These are phyloP conservation scores for Arthrobotrys iridis DNA, from an alignment of 2,329 filamentous ascomycete genomes.

Conservation along the genomic window DNA sequence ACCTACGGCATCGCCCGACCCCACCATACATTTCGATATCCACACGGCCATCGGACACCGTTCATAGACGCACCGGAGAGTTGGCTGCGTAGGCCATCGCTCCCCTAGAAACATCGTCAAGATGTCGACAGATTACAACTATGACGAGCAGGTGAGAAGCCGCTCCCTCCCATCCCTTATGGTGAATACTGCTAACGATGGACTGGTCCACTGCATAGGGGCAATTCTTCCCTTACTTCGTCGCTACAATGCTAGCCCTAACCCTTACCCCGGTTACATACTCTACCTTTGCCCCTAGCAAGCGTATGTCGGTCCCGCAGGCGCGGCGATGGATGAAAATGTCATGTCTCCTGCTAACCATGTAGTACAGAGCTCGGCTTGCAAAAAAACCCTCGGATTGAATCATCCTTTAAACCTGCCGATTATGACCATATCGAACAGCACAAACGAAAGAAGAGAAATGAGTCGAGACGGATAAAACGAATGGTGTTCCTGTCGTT, in stretches of 20 bases:
- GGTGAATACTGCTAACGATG: constrained; percentile 43
- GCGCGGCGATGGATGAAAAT: background rate
- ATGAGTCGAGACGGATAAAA: constrained; percentile 88
- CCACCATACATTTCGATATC: constrained; percentile 31
- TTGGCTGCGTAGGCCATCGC: constrained; percentile 44
- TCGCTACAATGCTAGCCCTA: constrained; percentile 86
- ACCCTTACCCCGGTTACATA: constrained; percentile 92
- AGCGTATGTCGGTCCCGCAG: constrained; percentile 64
- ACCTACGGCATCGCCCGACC: constrained; percentile 21
- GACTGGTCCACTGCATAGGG: constrained; percentile 67
- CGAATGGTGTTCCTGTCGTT: constrained; percentile 72
- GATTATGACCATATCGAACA: constrained; percentile 84
- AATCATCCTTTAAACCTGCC: constrained; percentile 78
- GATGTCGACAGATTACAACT: constrained; percentile 96
- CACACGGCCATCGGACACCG: constrained; percentile 32
- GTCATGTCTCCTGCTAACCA: background rate
- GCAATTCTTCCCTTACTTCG: constrained; percentile 99
- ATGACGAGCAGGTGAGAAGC: constrained; percentile 82
- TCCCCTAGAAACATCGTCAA: constrained; percentile 61
- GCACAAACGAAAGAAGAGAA: constrained; percentile 85
- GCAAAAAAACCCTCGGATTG: constrained; percentile 51
- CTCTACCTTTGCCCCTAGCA: constrained; percentile 81
- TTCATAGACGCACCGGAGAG: constrained; percentile 33
- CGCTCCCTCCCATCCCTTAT: constrained; percentile 14
- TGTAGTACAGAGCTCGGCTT: constrained; percentile 59